phyloP scores from a whole-genome alignment of 1,139 yeast species.

The Lodderomyces orthopsilosis region DNA sequence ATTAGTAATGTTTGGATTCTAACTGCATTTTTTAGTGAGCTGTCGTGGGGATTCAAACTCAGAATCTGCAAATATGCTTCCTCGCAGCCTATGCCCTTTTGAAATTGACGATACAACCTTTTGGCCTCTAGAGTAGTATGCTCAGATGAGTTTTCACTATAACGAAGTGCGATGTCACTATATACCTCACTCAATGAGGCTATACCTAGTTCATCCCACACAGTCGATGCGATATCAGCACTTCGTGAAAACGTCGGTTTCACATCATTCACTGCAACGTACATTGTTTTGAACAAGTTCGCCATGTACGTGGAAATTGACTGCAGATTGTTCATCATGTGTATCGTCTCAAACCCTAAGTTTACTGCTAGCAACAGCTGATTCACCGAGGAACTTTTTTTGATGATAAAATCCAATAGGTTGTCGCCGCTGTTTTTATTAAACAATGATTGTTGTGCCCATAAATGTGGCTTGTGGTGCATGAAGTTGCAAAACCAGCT shows the following conservation, averaged over 20 bases:
- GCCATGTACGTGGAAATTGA: conserved; percentile 47
- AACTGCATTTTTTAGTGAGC: conserved; percentile 36
- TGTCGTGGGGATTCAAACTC: conserved; percentile 19
- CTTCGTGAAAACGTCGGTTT: conserved; percentile 42
- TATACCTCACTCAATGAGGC: conserved; percentile 45
- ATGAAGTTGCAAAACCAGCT: conserved; percentile 78
- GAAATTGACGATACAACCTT: conserved; percentile 31
- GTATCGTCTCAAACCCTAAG: conserved; percentile 57
- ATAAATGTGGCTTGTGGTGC: conserved; percentile 61
- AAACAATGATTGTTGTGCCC: conserved; percentile 40
- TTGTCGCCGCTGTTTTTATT: conserved; percentile 51
- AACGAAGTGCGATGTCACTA: conserved; percentile 40
- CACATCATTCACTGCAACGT: conserved; percentile 46
- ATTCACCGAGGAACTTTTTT: conserved; percentile 54
- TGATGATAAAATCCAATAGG: conserved; percentile 59
- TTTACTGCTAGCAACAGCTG: conserved; percentile 56
- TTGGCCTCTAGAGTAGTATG: conserved; percentile 38
- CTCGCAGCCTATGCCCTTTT: conserved; percentile 37
- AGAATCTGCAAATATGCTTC: conserved; percentile 30
- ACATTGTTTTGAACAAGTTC: conserved; percentile 52
- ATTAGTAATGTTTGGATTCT: conserved; percentile 37
- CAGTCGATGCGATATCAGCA: conserved; percentile 43
- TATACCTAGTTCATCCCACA: conserved; percentile 55
- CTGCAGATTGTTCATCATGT: conserved; percentile 50
- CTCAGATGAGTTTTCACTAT: conserved; percentile 38